Percentiles rank a stretch among this genome's conserved stretches.
These are phyloP conservation scores for Phragmites australis DNA, from an alignment of 176 grass and related monocot species.

Conservation along the genomic window DNA sequence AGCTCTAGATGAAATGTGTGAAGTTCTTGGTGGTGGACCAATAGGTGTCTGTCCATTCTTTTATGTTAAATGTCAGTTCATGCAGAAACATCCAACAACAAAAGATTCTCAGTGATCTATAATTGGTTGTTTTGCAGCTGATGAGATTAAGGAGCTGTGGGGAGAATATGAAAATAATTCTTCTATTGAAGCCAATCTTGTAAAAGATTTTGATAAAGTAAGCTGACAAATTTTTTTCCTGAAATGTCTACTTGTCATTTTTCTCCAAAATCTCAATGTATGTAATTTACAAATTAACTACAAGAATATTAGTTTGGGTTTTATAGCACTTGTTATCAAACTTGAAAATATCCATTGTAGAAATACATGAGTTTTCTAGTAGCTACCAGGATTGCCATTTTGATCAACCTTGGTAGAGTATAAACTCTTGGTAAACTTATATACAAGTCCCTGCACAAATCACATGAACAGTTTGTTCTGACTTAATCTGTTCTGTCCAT, in stretches of 20 bases:
- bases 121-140: conserved; percentile 52
- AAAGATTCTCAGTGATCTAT: not conserved
- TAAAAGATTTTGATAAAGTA: conserved; percentile 99
- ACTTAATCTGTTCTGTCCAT: not conserved
- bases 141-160: conserved; percentile 92
- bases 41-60: conserved; percentile 51
- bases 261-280: not conserved
- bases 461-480: not conserved
- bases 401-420: not conserved
- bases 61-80: conserved; percentile 2
- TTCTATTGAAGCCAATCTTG: conserved; percentile 90
- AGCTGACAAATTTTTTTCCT: not conserved
- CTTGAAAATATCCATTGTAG: not conserved
- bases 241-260: not conserved
- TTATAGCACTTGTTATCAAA: not conserved
- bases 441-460: not conserved
- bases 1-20: conserved; percentile 90
- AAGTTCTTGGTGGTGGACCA: conserved; percentile 76
- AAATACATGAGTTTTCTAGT: not conserved
- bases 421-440: not conserved
- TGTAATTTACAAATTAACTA: not conserved
- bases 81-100: not conserved
- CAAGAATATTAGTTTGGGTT: not conserved
- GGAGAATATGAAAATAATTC: conserved; percentile 94
- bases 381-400: not conserved